phyloP scores from a whole-genome alignment of 805 yeast species.

The Zygosaccharomyces rouxii region DNA sequence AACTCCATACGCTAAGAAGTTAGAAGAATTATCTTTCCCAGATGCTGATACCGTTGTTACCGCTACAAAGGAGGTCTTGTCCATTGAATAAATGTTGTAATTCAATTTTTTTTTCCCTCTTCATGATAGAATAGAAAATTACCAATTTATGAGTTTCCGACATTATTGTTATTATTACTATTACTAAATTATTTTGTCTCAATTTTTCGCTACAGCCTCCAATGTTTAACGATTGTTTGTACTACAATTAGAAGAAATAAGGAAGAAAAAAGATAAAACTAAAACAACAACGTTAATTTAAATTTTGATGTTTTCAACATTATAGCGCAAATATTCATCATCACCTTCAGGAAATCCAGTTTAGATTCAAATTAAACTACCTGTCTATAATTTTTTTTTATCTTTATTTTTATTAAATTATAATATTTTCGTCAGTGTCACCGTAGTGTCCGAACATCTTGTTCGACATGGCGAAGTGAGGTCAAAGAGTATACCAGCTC shows the following conservation, averaged over 20 bases:
- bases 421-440: background rate
- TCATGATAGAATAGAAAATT: background rate
- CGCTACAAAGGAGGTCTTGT: conserved; percentile 77
- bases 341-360: background rate
- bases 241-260: background rate
- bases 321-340: conserved; percentile 3
- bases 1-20: conserved; percentile 93
- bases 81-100: conserved; percentile 43
- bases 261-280: background rate
- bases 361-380: background rate
- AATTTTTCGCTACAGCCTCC: background rate
- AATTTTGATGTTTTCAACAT: background rate
- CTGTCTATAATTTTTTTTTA: conserved; percentile 2
- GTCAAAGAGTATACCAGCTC: background rate
- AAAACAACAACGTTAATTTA: background rate
- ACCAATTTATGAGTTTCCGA: conserved; percentile 1
- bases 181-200: background rate
- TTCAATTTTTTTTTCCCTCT: background rate
- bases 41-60: conserved; percentile 84
- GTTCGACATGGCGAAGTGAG: background rate
- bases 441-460: background rate
- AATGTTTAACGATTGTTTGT: background rate
- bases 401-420: background rate
- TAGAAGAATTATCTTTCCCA: conserved; percentile 99
- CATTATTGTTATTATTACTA: background rate